Percentiles rank a stretch among this genome's conserved stretches.
These are phyloP conservation scores for Eremomyces bilateralis DNA, from an alignment of 495 filamentous ascomycete genomes.

Conservation along the genomic window DNA sequence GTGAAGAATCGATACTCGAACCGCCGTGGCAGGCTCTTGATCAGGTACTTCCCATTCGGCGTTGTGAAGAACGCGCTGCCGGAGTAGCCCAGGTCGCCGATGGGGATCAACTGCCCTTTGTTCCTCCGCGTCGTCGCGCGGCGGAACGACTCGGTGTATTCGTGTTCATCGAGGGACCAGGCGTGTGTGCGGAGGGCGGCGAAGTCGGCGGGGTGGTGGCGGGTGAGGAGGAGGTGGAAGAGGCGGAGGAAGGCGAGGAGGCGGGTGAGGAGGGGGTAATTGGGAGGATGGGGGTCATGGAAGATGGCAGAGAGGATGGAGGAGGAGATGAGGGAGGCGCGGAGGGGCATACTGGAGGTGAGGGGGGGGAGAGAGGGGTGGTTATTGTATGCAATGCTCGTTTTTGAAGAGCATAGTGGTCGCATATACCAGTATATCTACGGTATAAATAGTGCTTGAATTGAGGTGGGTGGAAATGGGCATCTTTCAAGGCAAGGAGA, in stretches of 20 bases:
- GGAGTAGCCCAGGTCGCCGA: constrained; percentile 37
- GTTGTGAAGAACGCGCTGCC: constrained; percentile 49
- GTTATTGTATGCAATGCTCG: too few species aligned
- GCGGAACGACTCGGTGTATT: constrained; percentile 32
- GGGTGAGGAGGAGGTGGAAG: constrained; percentile 10
- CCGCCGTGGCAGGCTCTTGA: constrained; percentile 43
- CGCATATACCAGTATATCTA: too few species aligned
- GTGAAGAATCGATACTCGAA: constrained; percentile 50
- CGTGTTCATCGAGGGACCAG: constrained; percentile 31
- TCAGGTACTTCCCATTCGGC: constrained; percentile 32
- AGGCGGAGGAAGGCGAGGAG: constrained; percentile 15
- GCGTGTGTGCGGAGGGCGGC: constrained; percentile 12
- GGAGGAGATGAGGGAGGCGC: constrained; percentile 8
- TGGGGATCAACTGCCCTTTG: constrained; percentile 20
- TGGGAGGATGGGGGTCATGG: constrained; percentile 1
- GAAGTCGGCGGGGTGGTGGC: constrained; percentile 12
- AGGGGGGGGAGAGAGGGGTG: too few species aligned
- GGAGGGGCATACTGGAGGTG: constrained; percentile 12
- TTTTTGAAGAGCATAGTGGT: too few species aligned
- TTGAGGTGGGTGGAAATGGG: too few species aligned
- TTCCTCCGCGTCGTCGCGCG: constrained; percentile 15
- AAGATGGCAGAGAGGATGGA: constrained; percentile 16
- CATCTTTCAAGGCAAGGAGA: too few species aligned
- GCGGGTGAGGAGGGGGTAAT: constrained; percentile 8
- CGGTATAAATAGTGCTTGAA: too few species aligned